Conservation (phyloP, 2,329 filamentous ascomycete species). For the Scytalidium lignicola region DNA sequence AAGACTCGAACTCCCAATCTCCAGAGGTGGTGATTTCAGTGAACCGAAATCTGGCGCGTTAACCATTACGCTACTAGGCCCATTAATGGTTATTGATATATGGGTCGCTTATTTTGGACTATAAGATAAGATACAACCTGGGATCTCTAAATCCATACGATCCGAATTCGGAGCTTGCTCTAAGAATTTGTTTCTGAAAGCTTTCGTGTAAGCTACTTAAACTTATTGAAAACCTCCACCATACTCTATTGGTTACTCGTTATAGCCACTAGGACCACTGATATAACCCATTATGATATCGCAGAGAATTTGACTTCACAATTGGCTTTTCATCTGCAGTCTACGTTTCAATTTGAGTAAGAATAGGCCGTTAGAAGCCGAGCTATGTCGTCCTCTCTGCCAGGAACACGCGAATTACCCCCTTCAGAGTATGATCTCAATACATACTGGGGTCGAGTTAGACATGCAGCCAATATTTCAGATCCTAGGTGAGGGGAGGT, state of each 20-base stretch:
- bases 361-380: background rate
- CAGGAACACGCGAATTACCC: constrained; percentile 73
- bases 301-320: background rate
- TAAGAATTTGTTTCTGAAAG: background rate
- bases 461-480: constrained; percentile 81
- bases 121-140: constrained; percentile 6
- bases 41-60: constrained; percentile 11
- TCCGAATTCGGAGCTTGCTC: background rate
- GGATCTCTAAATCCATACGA: background rate
- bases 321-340: background rate
- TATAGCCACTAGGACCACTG: too few relatives aligned
- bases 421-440: constrained; percentile 86
- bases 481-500: constrained; percentile 78
- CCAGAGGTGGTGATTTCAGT: constrained; percentile 6
- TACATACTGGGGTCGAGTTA: constrained; percentile 93
- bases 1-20: constrained; percentile 16
- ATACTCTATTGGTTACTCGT: background rate
- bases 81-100: background rate
- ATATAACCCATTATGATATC: too few relatives aligned
- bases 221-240: too few relatives aligned
- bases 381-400: constrained; percentile 60
- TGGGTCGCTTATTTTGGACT: background rate
- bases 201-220: too few relatives aligned
- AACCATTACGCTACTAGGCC: constrained; percentile 2
- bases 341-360: background rate